Evolutionary conservation across 176 grass and related monocot species (phyloP).

Genomic region (Triticum turgidum): DNA sequence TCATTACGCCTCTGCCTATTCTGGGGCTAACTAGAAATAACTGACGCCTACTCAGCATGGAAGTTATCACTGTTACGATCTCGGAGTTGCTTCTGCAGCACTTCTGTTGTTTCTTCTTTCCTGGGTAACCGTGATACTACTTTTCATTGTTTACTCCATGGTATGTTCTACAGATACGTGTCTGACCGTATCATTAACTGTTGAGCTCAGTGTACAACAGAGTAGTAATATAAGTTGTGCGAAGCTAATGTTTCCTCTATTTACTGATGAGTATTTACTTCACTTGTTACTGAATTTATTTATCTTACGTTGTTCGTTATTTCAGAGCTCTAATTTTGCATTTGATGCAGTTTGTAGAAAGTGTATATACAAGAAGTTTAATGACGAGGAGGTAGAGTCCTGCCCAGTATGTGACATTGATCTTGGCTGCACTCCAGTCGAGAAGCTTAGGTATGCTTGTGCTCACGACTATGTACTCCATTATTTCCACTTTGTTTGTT

Average conservation of each 20-base stretch:
- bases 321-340: slow-evolving; percentile 6
- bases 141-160: neutral
- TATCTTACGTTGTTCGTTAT: neutral
- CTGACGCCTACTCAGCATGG: neutral
- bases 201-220: neutral
- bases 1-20: neutral
- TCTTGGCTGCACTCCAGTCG: slow-evolving; percentile 70
- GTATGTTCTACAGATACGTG: neutral
- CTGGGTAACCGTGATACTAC: neutral
- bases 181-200: slow-evolving; percentile 5
- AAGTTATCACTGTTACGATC: neutral
- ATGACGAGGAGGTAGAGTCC: slow-evolving; percentile 69
- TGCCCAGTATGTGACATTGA: slow-evolving; percentile 74
- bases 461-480: neutral
- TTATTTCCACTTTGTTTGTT: slow-evolving; percentile 5
- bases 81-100: neutral
- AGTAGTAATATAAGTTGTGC: neutral
- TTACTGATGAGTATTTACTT: neutral
- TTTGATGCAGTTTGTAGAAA: slow-evolving; percentile 74
- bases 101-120: neutral
- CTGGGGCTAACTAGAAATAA: neutral
- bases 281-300: slow-evolving; percentile 1
- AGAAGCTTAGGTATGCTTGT: slow-evolving; percentile 77
- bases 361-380: slow-evolving; percentile 79
- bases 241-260: neutral